Conservation (phyloP, 345 rosid genomes). For the Lepidium sativum region DNA sequence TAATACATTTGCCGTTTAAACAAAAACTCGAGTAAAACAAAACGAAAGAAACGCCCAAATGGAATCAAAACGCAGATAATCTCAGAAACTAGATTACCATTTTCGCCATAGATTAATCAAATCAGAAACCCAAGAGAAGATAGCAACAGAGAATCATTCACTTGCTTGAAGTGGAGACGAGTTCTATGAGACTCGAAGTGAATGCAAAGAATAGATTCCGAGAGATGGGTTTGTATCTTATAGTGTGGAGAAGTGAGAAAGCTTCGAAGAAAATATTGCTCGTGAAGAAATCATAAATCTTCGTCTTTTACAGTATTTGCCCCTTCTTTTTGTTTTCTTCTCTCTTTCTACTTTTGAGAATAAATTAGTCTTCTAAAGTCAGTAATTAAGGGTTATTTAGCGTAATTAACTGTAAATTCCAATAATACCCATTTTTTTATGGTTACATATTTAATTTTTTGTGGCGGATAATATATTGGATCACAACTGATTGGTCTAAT, state of each 20-base stretch:
- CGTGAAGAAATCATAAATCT: conserved; percentile 38
- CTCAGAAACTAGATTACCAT: conserved; percentile 19
- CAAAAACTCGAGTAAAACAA: neutral
- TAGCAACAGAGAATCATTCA: conserved; percentile 28
- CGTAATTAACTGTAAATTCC: neutral
- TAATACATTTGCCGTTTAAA: too few species aligned
- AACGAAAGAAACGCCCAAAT: neutral
- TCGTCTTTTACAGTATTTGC: conserved; percentile 2
- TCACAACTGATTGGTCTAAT: too few species aligned
- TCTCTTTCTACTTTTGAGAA: conserved; percentile 9
- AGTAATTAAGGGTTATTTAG: neutral
- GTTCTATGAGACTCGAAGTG: neutral
- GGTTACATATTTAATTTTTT: too few species aligned
- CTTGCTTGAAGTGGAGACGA: conserved; percentile 15
- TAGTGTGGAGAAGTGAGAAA: conserved; percentile 24
- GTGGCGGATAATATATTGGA: too few species aligned
- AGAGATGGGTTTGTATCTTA: neutral
- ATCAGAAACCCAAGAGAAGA: conserved; percentile 18
- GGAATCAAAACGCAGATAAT: neutral
- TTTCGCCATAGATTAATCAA: conserved; percentile 2
- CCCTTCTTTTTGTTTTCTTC: conserved; percentile 4
- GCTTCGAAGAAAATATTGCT: conserved; percentile 20
- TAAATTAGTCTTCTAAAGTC: neutral
- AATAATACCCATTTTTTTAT: neutral
- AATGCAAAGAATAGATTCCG: conserved; percentile 11